Base-by-base conservation (phyloP, 2,329 filamentous ascomycete genomes). In the Aspergillus tanneri region DNA sequence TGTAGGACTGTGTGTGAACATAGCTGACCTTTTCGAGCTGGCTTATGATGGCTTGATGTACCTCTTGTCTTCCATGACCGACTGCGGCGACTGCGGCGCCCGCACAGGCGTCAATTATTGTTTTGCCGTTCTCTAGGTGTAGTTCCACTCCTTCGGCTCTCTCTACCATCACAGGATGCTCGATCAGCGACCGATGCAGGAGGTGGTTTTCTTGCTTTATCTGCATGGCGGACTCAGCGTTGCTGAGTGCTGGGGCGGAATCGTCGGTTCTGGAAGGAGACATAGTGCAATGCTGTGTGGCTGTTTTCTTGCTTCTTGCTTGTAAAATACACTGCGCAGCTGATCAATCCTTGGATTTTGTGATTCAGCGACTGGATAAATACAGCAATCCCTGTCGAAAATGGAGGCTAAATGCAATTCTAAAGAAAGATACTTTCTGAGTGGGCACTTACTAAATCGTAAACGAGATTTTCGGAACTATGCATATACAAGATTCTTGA, bases 1-100 rank as follows among this genome's bases (percentile, higher is more conserved):
- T 46, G 35, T 41, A 46, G n/a, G 44, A 46, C 10, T 37, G 34
- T 1, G 36, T 38, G n/a, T 46, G 35, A 2, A 46, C 36, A 11
- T 46, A 46, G 21, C 34, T 37, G 44, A 46, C 35, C 14, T 34
- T 46, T n/a, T 25, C 16, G 18, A 46, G 36, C 18, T 46, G 36
- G 10, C 18, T 18, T 14, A 32, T 41, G 19, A 47, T 47, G 2
- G 45, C 45, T 12, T 47, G 25, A 11, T 28, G 25, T 4, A 47
- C 37, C 14, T 41, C 45, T 11, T 39, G 21, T 10, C 19, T 16
- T 1, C 24, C 25, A 5, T 47, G 45, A 3, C 45, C 45, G 16
- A 47, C 24, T 14, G 16, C 18, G 8, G 45, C 36, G 9, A 47
- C 45, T 11, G 45, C 27, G 3, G 45, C 27, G 8, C 38, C 45